Percentiles rank a stretch among this genome's conserved stretches.
These are phyloP conservation scores for Nakazawaea wickerhamii DNA, from an alignment of 805 yeast genomes.

Conservation along the genomic window DNA sequence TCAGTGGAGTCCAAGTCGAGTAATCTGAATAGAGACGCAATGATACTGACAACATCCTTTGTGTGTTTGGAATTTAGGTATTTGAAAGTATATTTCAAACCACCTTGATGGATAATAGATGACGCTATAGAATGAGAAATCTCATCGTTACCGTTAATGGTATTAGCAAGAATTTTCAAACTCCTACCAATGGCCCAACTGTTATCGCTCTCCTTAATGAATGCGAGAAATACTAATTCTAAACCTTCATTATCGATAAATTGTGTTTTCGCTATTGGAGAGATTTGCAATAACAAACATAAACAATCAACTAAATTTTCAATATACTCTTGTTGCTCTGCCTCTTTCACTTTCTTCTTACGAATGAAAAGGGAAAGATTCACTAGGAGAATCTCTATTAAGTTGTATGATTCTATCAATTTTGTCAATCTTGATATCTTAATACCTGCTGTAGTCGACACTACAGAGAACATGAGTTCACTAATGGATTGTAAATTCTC, in stretches of 20 bases:
- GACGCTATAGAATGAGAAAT: constrained; percentile 1
- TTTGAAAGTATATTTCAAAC: constrained; percentile 13
- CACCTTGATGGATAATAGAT: constrained; percentile 3
- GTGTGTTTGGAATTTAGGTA: background rate
- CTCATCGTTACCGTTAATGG: constrained; percentile 5
- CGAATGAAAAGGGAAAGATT: constrained; percentile 9
- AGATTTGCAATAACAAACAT: constrained; percentile 14
- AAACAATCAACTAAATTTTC: constrained; percentile 16
- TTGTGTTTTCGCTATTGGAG: constrained; percentile 10
- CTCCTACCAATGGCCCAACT: constrained; percentile 1
- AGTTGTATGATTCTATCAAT: background rate
- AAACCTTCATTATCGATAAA: constrained; percentile 15
- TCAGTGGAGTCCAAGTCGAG: constrained; percentile 13
- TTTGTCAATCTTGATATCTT: constrained; percentile 1
- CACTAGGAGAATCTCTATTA: constrained; percentile 6
- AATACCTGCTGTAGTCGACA: constrained; percentile 1
- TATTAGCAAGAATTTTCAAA: constrained; percentile 1
- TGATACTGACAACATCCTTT: background rate
- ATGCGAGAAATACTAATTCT: constrained; percentile 8
- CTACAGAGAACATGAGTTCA: constrained; percentile 5
- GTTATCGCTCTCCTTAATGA: constrained; percentile 1
- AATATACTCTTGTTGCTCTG: constrained; percentile 7
- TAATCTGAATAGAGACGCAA: constrained; percentile 8
- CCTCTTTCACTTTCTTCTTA: background rate
- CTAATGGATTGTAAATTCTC: background rate